A percentile compares a stretch with the other conserved stretches of the same genome.
phyloP scores from a whole-genome alignment of 306 rosid species.

The Parietaria judaica region DNA sequence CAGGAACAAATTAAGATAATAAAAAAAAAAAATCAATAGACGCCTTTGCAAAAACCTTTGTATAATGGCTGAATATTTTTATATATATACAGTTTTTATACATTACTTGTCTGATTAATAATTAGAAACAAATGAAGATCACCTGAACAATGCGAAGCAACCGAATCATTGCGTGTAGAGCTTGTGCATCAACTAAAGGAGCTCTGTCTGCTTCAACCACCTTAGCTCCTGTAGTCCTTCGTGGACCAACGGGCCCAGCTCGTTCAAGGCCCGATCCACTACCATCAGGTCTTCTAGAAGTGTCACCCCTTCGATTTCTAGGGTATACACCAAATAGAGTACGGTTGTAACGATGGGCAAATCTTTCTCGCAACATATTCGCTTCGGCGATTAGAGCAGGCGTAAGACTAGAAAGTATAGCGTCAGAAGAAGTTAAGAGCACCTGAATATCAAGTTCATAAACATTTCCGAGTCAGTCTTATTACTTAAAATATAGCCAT shows the following conservation, averaged over 20 bases:
- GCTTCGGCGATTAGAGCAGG: constrained; percentile 99
- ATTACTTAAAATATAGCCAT: too few relatives aligned
- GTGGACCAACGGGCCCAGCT: constrained; percentile 59
- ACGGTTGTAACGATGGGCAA: constrained; percentile 88
- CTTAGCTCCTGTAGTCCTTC: constrained; percentile 64
- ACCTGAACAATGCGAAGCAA: constrained; percentile 92
- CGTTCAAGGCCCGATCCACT: constrained; percentile 59
- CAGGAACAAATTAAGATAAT: neutral
- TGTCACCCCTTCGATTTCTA: constrained; percentile 86
- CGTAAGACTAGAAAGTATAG: constrained; percentile 85
- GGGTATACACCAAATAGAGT: constrained; percentile 89
- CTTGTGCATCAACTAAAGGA: constrained; percentile 73
- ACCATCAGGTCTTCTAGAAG: constrained; percentile 75
- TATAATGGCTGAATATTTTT: constrained; percentile 60
- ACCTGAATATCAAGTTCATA: constrained; percentile 44
- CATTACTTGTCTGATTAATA: constrained; percentile 13
- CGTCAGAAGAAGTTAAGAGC: constrained; percentile 92
- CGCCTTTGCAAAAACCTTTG: constrained; percentile 96
- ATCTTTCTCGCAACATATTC: constrained; percentile 87
- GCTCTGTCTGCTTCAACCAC: constrained; percentile 90
- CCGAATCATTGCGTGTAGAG: constrained; percentile 78
- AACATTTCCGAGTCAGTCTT: neutral
- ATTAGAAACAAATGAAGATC: constrained; percentile 7
- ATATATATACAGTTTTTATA: neutral
- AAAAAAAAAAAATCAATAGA: constrained; percentile 71